Conservation (phyloP, 1,284 basidiomycete genomes). For the Sporisorium iseilematis-ciliati region DNA sequence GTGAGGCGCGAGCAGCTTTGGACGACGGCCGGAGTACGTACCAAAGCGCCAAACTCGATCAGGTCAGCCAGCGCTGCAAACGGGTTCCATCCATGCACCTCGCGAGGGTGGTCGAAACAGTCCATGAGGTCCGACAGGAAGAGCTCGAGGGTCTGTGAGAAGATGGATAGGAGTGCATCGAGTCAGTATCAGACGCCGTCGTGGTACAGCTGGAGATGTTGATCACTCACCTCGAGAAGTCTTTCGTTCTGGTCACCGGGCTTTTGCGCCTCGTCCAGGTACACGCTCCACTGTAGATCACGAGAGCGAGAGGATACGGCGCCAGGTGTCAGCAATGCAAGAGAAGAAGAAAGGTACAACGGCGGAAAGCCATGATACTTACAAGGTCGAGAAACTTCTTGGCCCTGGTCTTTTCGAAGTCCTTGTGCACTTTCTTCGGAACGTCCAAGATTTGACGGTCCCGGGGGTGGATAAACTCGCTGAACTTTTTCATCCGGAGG, state of each 20-base stretch:
- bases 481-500: constrained; percentile 14
- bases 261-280: neutral
- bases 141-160: constrained; percentile 7
- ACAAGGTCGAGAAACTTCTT: constrained; percentile 20
- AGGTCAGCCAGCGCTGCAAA: constrained; percentile 26
- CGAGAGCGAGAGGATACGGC: neutral
- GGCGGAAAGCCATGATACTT: neutral
- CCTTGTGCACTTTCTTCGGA: constrained; percentile 12
- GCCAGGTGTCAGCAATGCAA: neutral
- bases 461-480: constrained; percentile 13
- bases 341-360: neutral
- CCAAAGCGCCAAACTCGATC: constrained; percentile 22
- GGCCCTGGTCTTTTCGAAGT: constrained; percentile 7
- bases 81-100: constrained; percentile 23
- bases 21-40: constrained; percentile 13
- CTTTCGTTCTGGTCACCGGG: neutral
- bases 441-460: constrained; percentile 5
- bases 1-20: constrained; percentile 28
- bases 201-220: neutral
- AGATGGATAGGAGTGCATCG: neutral
- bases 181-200: neutral
- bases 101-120: constrained; percentile 42
- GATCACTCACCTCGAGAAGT: constrained; percentile 8
- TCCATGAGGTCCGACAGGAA: constrained; percentile 30
- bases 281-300: constrained; percentile 2